Conservation (phyloP, 805 yeast species). For the Schwanniomyces occidentalis region DNA sequence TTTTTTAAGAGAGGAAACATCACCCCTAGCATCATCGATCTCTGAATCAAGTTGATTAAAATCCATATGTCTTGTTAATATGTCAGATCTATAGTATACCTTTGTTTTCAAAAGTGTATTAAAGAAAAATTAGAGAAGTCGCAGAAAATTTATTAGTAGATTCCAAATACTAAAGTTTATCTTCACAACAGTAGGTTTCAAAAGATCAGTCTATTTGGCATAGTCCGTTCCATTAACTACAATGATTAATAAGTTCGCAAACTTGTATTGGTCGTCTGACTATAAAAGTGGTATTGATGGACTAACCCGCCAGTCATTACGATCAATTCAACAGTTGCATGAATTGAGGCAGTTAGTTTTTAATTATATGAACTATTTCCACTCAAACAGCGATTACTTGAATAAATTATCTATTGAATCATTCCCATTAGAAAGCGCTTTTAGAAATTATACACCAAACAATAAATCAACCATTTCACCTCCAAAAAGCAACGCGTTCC, state of each 20-base stretch:
- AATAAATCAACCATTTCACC: background rate
- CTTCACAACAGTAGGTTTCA: too few relatives aligned
- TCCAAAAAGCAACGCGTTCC: background rate
- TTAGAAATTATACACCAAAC: constrained; percentile 11
- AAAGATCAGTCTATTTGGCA: too few relatives aligned
- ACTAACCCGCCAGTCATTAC: constrained; percentile 27
- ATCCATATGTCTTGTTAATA: constrained; percentile 8
- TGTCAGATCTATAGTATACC: too few relatives aligned
- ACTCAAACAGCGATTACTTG: constrained; percentile 35
- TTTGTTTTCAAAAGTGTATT: constrained; percentile 1
- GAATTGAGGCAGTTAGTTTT: constrained; percentile 39
- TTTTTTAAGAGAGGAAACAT: constrained; percentile 16
- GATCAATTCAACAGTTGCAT: constrained; percentile 40
- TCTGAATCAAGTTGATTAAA: constrained; percentile 10
- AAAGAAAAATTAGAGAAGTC: background rate
- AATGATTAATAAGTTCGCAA: constrained; percentile 24
- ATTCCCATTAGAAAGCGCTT: constrained; percentile 22
- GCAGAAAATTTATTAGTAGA: too few relatives aligned
- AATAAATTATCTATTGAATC: constrained; percentile 26
- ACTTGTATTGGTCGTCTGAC: constrained; percentile 44
- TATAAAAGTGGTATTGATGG: constrained; percentile 35
- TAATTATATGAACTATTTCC: constrained; percentile 35
- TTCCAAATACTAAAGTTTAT: too few relatives aligned
- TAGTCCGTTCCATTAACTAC: too few relatives aligned
- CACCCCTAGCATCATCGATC: constrained; percentile 16